Evolutionary conservation across 306 rosid species (phyloP).

Genomic region (Quercus cerris): DNA sequence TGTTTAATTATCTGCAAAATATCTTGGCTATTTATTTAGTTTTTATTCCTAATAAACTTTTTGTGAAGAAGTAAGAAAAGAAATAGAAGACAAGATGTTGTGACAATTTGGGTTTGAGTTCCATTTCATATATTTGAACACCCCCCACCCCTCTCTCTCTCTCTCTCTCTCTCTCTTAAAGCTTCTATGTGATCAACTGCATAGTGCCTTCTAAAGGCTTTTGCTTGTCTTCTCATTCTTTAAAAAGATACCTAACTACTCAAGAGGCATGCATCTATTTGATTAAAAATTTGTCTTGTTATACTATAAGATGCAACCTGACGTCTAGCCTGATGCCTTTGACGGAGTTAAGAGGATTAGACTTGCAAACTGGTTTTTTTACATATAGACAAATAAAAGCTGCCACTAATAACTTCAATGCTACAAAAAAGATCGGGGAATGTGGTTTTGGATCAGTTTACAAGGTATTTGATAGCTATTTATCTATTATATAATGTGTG

Average conservation of each 20-base stretch:
- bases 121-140: too few relatives aligned
- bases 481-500: too few relatives aligned
- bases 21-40: too few relatives aligned
- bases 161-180: not conserved
- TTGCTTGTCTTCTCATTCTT: not conserved
- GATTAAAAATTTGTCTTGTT: slow-evolving; percentile 9
- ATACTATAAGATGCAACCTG: not conserved
- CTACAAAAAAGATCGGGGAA: slow-evolving; percentile 56
- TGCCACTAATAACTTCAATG: slow-evolving; percentile 52
- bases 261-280: not conserved
- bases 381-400: slow-evolving; percentile 20
- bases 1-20: too few relatives aligned
- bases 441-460: slow-evolving; percentile 77
- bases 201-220: not conserved
- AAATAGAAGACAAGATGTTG: not conserved
- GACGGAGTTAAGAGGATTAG: slow-evolving; percentile 7
- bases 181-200: too few relatives aligned
- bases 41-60: not conserved
- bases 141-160: too few relatives aligned
- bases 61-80: not conserved
- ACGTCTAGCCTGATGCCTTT: not conserved
- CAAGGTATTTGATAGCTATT: slow-evolving; percentile 10
- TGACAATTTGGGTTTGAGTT: not conserved
- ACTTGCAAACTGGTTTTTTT: slow-evolving; percentile 18
- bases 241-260: not conserved